Evolutionary conservation across 139 green algal species (phyloP), one percentile per base, ranked within the genome.

Genomic region (Tetradesmus obliquus): DNA sequence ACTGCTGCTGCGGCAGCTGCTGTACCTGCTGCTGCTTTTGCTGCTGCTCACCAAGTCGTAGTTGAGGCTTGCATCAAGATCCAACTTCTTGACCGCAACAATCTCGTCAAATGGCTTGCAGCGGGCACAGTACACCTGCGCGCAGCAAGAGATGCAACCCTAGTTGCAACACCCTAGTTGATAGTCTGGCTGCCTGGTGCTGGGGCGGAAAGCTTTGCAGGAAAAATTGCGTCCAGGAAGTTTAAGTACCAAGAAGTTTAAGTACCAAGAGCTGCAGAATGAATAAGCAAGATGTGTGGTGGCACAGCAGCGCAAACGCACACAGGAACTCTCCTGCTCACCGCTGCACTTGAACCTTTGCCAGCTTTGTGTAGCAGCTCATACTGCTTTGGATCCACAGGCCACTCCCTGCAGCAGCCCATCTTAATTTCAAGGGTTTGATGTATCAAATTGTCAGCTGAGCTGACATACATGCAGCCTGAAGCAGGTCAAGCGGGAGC

Each of bases 301-400:
- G n/a, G n/a, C n/a, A n/a, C n/a, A n/a, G n/a, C n/a, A n/a, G 60
- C 60, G 7, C 60, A 13, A 3, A 0, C 19, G 60, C 17, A 5
- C 32, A 0, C 32, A 45, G 0, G 32, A 45, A 45, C 32, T 45
- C 7, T 84, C 12, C 79, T 58, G 79, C 79, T 84, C 79, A 84
- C 79, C 24, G 79, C 12, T 20, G 79, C 79, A 57, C 54, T 15
- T 58, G 45, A 12, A 84, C 79, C 79, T n/a, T 84, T 84, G 79
- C 79, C 79, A 84, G 45, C 32, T n/a, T 57, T 19, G 45, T 84
- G 45, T 6, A 84, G 79, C 32, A 84, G 79, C 79, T 84, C 79
- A 84, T 84, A 84, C 45, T 84, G 45, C 32, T 19, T 58, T 3
- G 79, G n/a, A 13, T 84, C 79, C 32, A 55, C 79, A 8, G 79